Evolutionary conservation across 768 basidiomycete species (phyloP).

Genomic region (Mycena belliarum): DNA sequence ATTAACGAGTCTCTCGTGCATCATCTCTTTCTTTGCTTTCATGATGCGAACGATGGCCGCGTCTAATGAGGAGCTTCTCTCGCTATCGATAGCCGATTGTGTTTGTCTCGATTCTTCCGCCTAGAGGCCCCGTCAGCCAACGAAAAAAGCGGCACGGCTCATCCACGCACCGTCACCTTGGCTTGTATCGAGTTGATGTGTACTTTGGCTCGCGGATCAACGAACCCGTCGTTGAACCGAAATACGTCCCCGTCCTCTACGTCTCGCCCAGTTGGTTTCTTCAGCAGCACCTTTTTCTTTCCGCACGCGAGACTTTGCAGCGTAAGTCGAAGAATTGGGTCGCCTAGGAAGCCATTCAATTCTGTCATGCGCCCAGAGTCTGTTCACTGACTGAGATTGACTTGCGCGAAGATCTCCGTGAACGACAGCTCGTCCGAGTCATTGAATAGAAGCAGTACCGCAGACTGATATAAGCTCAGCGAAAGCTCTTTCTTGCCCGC

Average conservation of each 20-base stretch:
- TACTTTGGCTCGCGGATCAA: conserved; percentile 73
- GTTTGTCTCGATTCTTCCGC: conserved; percentile 85
- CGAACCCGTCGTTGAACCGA: conserved; percentile 79
- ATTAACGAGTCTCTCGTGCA: conserved; percentile 75
- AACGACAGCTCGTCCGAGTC: conserved; percentile 60
- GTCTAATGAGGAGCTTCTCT: conserved; percentile 83
- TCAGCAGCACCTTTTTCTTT: conserved; percentile 84
- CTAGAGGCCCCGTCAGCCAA: conserved; percentile 38
- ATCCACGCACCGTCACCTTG: conserved; percentile 74
- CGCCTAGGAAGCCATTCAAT: conserved; percentile 47
- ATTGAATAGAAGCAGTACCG: conserved; percentile 89
- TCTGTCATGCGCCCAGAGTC: background rate
- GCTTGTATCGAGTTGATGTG: conserved; percentile 97
- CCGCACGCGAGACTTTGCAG: conserved; percentile 92
- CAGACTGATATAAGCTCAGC: conserved; percentile 87
- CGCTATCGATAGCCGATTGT: conserved; percentile 81
- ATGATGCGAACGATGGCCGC: conserved; percentile 96
- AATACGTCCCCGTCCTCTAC: conserved; percentile 79
- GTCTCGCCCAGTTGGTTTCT: conserved; percentile 76
- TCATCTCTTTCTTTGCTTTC: conserved; percentile 88
- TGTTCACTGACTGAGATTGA: conserved; percentile 66
- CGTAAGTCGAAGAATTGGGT: conserved; percentile 73
- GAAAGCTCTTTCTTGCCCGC: conserved; percentile 80
- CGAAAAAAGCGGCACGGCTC: background rate
- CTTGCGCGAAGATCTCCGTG: conserved; percentile 64